phyloP scores from a whole-genome alignment of 805 yeast genomes.

The Hanseniaspora meyeri region DNA sequence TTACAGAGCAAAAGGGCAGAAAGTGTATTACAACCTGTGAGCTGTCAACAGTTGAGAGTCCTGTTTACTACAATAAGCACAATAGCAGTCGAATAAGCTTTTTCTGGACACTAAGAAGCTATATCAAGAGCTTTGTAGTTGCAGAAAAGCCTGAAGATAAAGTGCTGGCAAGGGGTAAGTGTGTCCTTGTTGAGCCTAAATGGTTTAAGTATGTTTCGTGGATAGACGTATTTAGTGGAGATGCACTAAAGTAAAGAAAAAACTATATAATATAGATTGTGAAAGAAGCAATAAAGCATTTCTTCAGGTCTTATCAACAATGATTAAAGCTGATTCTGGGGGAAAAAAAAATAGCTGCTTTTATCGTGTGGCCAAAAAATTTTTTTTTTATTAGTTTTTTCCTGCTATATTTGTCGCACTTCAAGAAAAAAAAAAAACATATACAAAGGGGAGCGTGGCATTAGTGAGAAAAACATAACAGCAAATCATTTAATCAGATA shows the following conservation, averaged over 20 bases:
- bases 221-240: constrained; percentile 32
- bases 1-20: constrained; percentile 57
- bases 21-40: constrained; percentile 68
- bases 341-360: neutral
- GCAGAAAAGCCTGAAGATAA: constrained; percentile 21
- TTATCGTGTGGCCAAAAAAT: neutral
- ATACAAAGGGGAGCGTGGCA: neutral
- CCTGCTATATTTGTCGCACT: neutral
- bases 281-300: neutral
- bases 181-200: constrained; percentile 71
- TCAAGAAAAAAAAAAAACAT: neutral
- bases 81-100: neutral
- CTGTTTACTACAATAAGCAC: neutral
- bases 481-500: too few species aligned
- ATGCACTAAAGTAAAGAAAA: neutral
- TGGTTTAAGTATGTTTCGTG: constrained; percentile 68
- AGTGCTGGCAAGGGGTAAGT: constrained; percentile 48
- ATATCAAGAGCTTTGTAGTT: constrained; percentile 1
- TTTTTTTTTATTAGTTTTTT: too few species aligned
- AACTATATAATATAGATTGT: too few species aligned
- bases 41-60: constrained; percentile 40
- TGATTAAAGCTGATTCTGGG: neutral
- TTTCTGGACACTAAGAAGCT: constrained; percentile 1
- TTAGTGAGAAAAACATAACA: neutral
- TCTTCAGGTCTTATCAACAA: neutral